These are phyloP conservation scores for Naegleria fowleri DNA, from an alignment of 208 protist species.

Conservation along the genomic window DNA sequence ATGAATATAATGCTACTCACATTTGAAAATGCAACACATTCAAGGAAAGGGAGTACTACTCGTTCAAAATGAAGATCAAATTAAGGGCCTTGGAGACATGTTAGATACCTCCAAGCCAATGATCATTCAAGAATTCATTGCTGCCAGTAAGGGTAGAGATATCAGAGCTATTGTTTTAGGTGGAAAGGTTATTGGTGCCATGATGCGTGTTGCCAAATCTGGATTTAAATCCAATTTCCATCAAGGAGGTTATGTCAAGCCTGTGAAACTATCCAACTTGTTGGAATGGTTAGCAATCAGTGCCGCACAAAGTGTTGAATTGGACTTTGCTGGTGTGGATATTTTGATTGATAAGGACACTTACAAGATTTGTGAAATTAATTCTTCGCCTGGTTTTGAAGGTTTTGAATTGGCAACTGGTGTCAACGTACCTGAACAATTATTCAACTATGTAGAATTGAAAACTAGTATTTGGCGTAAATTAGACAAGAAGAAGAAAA, in stretches of 20 bases:
- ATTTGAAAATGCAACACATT: no score
- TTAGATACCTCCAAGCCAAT: slow-evolving; percentile 1
- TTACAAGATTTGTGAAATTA: slow-evolving; percentile 45
- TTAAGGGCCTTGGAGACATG: not conserved
- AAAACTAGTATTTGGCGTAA: slow-evolving; percentile 16
- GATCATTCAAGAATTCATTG: slow-evolving; percentile 24
- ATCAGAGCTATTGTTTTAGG: slow-evolving; percentile 39
- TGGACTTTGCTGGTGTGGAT: slow-evolving; percentile 41
- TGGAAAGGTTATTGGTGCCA: slow-evolving; percentile 33
- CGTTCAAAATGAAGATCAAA: not conserved
- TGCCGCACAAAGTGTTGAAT: slow-evolving; percentile 25
- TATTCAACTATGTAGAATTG: slow-evolving; percentile 33
- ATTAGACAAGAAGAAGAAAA: not conserved
- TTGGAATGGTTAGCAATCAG: slow-evolving; percentile 36
- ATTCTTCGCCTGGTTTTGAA: slow-evolving; percentile 40
- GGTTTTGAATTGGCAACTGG: slow-evolving; percentile 39
- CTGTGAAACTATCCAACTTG: not conserved
- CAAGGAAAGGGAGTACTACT: slow-evolving; percentile 9
- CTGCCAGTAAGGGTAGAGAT: slow-evolving; percentile 32
- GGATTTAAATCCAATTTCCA: slow-evolving; percentile 41
- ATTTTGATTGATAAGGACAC: slow-evolving; percentile 42
- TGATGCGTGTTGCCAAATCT: slow-evolving; percentile 38
- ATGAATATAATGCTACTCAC: no score
- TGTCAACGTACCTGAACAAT: slow-evolving; percentile 27
- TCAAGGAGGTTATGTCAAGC: slow-evolving; percentile 36